phyloP scores from a whole-genome alignment of 176 grass and related monocot species.

The Raddia guianensis region DNA sequence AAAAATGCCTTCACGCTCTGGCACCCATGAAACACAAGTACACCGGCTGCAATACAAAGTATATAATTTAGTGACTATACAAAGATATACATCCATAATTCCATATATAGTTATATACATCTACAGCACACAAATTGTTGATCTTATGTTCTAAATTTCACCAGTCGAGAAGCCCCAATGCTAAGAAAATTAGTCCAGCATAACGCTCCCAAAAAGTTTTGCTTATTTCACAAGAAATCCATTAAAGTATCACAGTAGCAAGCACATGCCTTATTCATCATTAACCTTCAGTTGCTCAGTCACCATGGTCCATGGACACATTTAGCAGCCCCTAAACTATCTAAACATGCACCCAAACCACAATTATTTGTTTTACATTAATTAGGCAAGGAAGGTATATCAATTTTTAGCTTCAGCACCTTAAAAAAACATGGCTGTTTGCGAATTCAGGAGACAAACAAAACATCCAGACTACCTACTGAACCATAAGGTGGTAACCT shows the following conservation, averaged over 20 bases:
- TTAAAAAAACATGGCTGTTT: not conserved
- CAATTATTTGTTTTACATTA: constrained; percentile 26
- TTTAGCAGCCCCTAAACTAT: not conserved
- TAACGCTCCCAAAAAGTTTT: constrained; percentile 3
- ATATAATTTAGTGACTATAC: not conserved
- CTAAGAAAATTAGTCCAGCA: constrained; percentile 7
- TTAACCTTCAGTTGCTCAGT: not conserved
- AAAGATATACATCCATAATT: constrained; percentile 26
- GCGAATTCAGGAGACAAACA: not conserved
- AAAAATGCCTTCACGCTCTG: constrained; percentile 75
- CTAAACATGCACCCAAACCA: constrained; percentile 18
- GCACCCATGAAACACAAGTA: constrained; percentile 86
- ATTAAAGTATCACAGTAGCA: not conserved
- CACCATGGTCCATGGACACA: not conserved
- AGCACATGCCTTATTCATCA: not conserved
- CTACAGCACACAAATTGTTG: not conserved
- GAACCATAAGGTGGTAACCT: constrained; percentile 21
- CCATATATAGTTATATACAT: not conserved
- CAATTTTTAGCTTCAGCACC: not conserved
- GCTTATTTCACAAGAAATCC: not conserved
- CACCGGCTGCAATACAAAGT: constrained; percentile 71
- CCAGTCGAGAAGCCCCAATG: not conserved
- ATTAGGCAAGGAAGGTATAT: constrained; percentile 29
- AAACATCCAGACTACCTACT: constrained; percentile 1
- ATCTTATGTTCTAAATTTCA: constrained; percentile 16